Base-by-base conservation (phyloP, 805 yeast genomes). In the Metschnikowia hibisci region DNA sequence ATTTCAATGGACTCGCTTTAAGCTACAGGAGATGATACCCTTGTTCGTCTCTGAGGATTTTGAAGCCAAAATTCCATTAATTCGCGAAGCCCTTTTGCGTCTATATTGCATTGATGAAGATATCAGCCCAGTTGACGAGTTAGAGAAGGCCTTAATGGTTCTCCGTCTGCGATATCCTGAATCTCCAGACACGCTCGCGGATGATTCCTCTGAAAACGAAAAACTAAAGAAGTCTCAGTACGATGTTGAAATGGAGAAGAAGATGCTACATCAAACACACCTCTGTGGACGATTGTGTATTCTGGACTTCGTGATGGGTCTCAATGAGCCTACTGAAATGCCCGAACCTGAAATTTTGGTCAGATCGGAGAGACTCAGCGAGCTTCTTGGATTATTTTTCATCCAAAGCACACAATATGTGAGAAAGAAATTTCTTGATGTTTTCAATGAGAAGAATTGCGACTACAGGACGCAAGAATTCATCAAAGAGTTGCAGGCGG, bases 401-500 rank as follows among this genome's bases (percentile, higher is more conserved):
- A 73, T 86, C 41, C 84, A 88, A 43, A 86, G 90, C 1, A 83
- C 93, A 4, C 80, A 87, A 41, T 71, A 87, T 58, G 75, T 90
- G 53, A 87, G 85, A 55, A 81, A 79, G 51, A 76, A 88, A 34
- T 76, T 90, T 26, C 71, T 85, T 55, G 78, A 76, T 25, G 87
- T 95, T 0, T 89, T 82, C 57, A 84, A 85, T 48, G 90, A 84
- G 54, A 84, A 80, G 50, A 78, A 84, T 37, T 90, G 96, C 10
- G 87, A 84, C 46, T 93, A 85, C 53, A 73, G 82, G 45, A 75
- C 84, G 9, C 67, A 73, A 44, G 77, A 74, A 46, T 69, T 84
- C 48, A 70, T 84, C 46, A 80, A 75, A 56, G 91, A 84, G 55
- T 66, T 84, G 34, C 89, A 84, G 51, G 82, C 80, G 6, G 91